These are phyloP conservation scores for Vickermania ingenoplastis DNA, from an alignment of 208 protist genomes.

Conservation along the genomic window DNA sequence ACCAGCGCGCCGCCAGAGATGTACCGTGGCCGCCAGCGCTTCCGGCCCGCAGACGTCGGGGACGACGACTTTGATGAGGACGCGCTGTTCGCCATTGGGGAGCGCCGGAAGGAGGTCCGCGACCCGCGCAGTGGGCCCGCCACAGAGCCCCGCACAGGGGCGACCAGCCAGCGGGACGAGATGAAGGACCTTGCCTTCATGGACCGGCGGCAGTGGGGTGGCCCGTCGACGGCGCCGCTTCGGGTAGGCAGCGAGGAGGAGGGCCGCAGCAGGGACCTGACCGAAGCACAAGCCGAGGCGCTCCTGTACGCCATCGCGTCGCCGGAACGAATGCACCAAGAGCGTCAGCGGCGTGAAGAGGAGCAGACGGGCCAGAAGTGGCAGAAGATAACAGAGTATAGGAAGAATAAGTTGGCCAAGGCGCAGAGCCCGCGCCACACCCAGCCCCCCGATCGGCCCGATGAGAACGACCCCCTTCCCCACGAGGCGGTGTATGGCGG, in stretches of 20 bases:
- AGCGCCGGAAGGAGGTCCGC: not conserved
- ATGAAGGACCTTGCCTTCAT: constrained; percentile 18
- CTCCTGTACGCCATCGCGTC: not conserved
- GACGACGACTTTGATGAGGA: not conserved
- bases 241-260: constrained; percentile 10
- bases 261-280: not conserved
- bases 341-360: not conserved
- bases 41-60: not conserved
- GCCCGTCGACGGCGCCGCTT: not conserved
- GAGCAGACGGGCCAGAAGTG: not conserved
- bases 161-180: no score
- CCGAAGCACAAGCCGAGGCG: not conserved
- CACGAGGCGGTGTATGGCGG: not conserved
- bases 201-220: constrained; percentile 2
- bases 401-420: not conserved
- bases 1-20: no score
- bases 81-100: not conserved
- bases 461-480: not conserved
- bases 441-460: not conserved
- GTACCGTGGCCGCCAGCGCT: not conserved
- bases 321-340: not conserved
- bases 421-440: not conserved
- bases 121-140: no score
- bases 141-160: no score
- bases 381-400: not conserved